Base-by-base conservation (phyloP, 2,329 filamentous ascomycete genomes). In the Chaetomium globosum region DNA sequence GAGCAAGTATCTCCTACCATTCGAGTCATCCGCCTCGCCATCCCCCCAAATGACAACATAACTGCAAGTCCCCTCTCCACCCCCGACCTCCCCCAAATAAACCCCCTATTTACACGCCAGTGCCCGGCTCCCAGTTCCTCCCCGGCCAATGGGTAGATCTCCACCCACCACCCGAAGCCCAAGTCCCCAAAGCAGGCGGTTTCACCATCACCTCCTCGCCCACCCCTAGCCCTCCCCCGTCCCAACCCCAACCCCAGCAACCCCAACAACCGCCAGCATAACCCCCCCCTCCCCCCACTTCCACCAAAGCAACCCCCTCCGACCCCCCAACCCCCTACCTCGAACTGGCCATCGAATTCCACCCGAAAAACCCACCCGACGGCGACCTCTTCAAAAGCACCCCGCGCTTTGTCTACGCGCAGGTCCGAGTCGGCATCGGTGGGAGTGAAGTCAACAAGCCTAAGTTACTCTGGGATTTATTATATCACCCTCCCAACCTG, bases 81-180 rank as follows among this genome's bases (percentile, higher is more conserved):
- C 49, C 12, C 54, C 21, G 13, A 19, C 30, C 26, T 26, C 26
- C 26, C 26, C 30, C 7, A n/a, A 30, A 10, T 8, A 30, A 55
- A 53, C 56, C 49, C 28, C 48, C 26, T 75, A 64, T 67, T 73
- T 65, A 36, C 39, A 21, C 1, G 7, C 28, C 59, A 33, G 23
- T 12, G 5, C 39, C 21, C 30, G 16, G 74, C 77, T 52, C 31
- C 48, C 48, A 76, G 90, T 96, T 95, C 77, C 82, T 87, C 6
- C 87, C 93, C 5, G 93, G 93, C 61, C 93, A 96, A 81, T 97
- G 92, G 91, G 83, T 97, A 63, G 93, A 97, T 75, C 88, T 92
- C 7, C 89, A 90, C 75, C 85, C 93, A 59, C 92, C 93, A 1
- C 81, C 80, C 46, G 84, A 92, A 61, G 92, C 93, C 1, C 81